phyloP scores from a whole-genome alignment of 805 yeast species.

The Candida pini region DNA sequence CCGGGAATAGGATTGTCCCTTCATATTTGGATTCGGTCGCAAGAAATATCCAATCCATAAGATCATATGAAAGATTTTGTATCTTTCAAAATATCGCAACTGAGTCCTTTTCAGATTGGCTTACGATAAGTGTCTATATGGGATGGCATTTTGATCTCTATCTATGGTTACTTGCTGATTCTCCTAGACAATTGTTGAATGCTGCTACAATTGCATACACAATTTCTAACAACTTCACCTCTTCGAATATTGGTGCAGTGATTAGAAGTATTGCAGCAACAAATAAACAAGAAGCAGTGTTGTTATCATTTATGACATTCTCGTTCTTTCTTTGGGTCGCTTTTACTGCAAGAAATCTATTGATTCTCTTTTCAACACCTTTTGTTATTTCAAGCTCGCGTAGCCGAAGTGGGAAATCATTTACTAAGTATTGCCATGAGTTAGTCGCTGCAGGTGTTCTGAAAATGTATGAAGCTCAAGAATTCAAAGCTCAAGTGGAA shows the following conservation, averaged over 20 bases:
- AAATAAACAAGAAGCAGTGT: constrained; percentile 61
- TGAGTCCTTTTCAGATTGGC: constrained; percentile 61
- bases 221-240: constrained; percentile 37
- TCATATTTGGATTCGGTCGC: constrained; percentile 67
- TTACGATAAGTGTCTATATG: constrained; percentile 59
- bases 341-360: constrained; percentile 35
- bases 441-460: constrained; percentile 25
- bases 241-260: constrained; percentile 35
- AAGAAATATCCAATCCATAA: constrained; percentile 48
- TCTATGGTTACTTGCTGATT: constrained; percentile 64
- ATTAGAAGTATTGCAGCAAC: constrained; percentile 54
- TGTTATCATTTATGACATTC: constrained; percentile 68
- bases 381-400: constrained; percentile 14
- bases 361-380: constrained; percentile 16
- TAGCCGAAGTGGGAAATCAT: constrained; percentile 6
- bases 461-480: constrained; percentile 21
- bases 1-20: constrained; percentile 59
- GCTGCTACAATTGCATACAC: constrained; percentile 62
- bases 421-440: constrained; percentile 19
- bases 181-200: constrained; percentile 84
- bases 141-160: constrained; percentile 58
- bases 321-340: constrained; percentile 71
- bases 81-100: constrained; percentile 62
- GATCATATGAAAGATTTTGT: constrained; percentile 63
- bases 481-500: constrained; percentile 7